Evolutionary conservation across 306 rosid genomes (phyloP).

Genomic region (Abrus precatorius): DNA sequence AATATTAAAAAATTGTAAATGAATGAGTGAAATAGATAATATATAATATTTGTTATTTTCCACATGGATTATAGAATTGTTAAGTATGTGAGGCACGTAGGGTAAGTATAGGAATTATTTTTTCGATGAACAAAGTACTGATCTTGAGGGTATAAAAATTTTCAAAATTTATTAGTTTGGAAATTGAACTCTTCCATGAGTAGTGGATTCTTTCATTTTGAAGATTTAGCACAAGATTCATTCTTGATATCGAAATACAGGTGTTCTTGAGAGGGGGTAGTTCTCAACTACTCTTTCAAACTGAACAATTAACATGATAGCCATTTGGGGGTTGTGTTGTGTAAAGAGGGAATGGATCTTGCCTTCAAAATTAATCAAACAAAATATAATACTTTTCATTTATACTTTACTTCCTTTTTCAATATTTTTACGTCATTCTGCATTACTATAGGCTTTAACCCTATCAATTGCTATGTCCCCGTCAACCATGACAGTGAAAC

Average conservation of each 20-base stretch:
- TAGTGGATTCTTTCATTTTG: background rate
- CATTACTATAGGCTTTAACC: background rate
- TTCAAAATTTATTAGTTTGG: too few relatives aligned
- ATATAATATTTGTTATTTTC: too few relatives aligned
- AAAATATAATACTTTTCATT: background rate
- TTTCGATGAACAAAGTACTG: too few relatives aligned
- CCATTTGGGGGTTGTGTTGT: background rate
- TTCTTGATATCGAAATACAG: background rate
- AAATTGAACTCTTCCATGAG: background rate
- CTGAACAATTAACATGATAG: background rate
- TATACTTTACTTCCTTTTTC: background rate
- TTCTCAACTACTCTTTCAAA: background rate
- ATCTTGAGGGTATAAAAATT: too few relatives aligned
- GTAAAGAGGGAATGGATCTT: background rate
- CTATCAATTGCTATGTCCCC: background rate
- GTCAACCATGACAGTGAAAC: slow-evolving; percentile 1
- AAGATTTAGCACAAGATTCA: background rate
- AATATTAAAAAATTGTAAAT: too few relatives aligned
- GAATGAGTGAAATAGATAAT: too few relatives aligned
- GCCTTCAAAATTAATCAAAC: slow-evolving; percentile 4
- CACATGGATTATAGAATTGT: too few relatives aligned
- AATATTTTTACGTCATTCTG: background rate
- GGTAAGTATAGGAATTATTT: too few relatives aligned
- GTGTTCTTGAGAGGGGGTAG: background rate
- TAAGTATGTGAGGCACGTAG: too few relatives aligned